Evolutionary conservation across 345 rosid species (phyloP), one percentile per base, ranked within the genome.

Genomic region (Citrus mangshanensis): DNA sequence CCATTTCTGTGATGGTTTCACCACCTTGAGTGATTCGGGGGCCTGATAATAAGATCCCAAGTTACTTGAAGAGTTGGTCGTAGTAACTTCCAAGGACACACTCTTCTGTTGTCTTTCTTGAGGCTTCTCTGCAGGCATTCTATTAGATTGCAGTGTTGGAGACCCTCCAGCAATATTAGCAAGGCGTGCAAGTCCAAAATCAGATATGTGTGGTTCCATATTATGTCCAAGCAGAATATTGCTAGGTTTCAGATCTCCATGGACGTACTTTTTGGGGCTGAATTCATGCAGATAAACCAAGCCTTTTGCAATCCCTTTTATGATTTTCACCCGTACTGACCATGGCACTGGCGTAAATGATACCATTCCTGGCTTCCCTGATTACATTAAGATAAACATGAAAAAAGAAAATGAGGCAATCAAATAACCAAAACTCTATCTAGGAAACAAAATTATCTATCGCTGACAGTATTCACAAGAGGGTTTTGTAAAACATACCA

Each of bases 1-100:
- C 99, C 99, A 96, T 83, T 93, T 96, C 80, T 96, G 98, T 4
- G 99, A 96, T 19, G 98, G 98, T 84, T 94, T 96, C 70, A 94
- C 87, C 67, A 85, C 86, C 85, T 93, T 96, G 69, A 89, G 82
- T 49, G 94, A 91, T 86, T 96, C 98, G 0, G 98, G 98, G 60
- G 98, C 98, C 82, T 91, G 97, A 82, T 96, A 96, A 71, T 85
- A 85, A 10, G 94, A 88, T 37, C 88, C 91, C 84, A 86, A 75
- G 80, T 86, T 89, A 21, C 79, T 59, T 32, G 93, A 84, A 14
- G 91, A 87, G 73, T 79, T 78, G 60, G 87, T 62, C 5, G 89
- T 75, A 0, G 89, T 83, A 81, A 88, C 82, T 63, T 96, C 98
- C 0, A 91, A 89, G 58, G 93, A 81, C 64, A 83, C 80, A 76